Conservation (phyloP, 2,329 filamentous ascomycete genomes). For the Colletotrichum sublineola region DNA sequence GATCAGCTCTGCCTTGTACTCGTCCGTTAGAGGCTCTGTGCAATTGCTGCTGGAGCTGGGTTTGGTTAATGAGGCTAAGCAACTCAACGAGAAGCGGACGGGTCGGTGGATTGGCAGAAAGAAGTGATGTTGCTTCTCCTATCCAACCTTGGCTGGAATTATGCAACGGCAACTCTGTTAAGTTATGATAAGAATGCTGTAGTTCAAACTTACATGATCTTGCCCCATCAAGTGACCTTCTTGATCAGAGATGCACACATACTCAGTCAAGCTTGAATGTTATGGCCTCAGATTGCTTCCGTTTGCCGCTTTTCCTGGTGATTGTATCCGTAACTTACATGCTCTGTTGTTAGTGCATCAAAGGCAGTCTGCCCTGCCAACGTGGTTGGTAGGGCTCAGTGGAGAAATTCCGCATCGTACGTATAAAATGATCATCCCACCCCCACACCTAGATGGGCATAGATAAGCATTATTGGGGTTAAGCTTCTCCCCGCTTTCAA, state of each 20-base stretch:
- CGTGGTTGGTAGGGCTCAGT: neutral
- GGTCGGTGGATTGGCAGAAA: too few relatives aligned
- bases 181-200: conserved; percentile 42
- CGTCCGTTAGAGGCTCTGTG: too few relatives aligned
- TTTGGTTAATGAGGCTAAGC: too few relatives aligned
- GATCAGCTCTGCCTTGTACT: too few relatives aligned
- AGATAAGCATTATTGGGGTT: conserved; percentile 23
- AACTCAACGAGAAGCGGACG: too few relatives aligned
- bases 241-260: neutral
- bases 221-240: too few relatives aligned
- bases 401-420: neutral
- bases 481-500: conserved; percentile 13
- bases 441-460: neutral
- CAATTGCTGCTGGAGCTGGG: too few relatives aligned
- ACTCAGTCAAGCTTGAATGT: neutral
- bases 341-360: neutral
- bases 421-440: neutral
- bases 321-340: neutral
- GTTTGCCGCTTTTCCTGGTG: neutral
- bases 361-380: neutral
- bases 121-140: too few relatives aligned
- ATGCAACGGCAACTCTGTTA: too few relatives aligned
- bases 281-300: neutral
- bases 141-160: too few relatives aligned
- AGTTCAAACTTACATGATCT: too few relatives aligned